Evolutionary conservation across 2,329 filamentous ascomycete species (phyloP).

Genomic region (Phaeosphaeria sp.): DNA sequence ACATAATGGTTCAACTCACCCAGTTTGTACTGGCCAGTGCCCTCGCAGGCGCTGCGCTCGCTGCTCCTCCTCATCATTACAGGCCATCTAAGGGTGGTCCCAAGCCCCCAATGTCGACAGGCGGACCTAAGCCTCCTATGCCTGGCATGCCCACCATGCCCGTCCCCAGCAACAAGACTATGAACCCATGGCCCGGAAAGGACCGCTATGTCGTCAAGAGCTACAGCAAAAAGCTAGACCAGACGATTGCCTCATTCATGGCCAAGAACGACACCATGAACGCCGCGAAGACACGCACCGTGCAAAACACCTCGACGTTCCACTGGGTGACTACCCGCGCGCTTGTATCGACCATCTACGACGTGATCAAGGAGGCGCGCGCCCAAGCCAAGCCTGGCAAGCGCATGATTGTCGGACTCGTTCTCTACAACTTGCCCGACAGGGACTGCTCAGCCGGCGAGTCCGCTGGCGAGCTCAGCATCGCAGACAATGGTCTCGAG

Average conservation of each 20-base stretch:
- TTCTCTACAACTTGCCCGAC: conserved; percentile 94
- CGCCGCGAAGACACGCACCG: conserved; percentile 34
- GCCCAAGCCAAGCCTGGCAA: conserved; percentile 22
- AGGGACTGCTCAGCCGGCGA: conserved; percentile 82
- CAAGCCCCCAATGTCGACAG: background rate
- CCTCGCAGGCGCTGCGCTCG: conserved; percentile 21
- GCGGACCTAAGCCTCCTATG: conserved; percentile 11
- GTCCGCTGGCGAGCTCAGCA: conserved; percentile 80
- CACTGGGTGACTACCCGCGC: conserved; percentile 34
- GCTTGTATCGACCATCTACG: conserved; percentile 23
- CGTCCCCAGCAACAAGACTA: conserved; percentile 11
- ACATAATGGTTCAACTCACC: conserved; percentile 34
- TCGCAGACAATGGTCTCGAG: conserved; percentile 57
- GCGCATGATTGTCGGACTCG: conserved; percentile 49
- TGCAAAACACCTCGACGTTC: conserved; percentile 36
- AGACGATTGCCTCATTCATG: conserved; percentile 31
- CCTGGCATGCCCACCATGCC: background rate
- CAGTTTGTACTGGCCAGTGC: conserved; percentile 30
- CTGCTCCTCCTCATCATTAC: conserved; percentile 12
- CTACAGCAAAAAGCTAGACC: conserved; percentile 35
- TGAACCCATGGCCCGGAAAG: conserved; percentile 32
- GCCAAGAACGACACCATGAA: conserved; percentile 33
- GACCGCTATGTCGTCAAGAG: conserved; percentile 30
- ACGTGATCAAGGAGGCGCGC: conserved; percentile 31
- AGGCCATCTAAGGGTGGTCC: background rate